Conservation (phyloP, 371 early-diverging fungal genomes). For the Choanephora cucurbitarum region DNA sequence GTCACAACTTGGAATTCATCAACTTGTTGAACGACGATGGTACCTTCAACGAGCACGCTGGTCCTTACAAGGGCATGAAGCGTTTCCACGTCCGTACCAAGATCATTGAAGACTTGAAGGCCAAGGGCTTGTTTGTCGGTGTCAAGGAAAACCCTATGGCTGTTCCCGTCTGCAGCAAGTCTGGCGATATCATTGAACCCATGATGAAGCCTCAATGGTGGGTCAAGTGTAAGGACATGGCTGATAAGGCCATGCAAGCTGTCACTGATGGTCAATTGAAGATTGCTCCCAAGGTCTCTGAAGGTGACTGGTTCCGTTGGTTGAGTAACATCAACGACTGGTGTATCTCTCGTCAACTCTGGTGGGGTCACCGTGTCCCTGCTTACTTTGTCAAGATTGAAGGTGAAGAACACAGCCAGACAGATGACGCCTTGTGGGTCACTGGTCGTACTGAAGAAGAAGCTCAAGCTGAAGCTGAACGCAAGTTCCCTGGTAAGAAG, state of each 20-base stretch:
- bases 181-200: constrained; percentile 98
- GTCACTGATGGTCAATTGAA: constrained; percentile 85
- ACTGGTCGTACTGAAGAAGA: constrained; percentile 83
- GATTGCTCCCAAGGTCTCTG: constrained; percentile 90
- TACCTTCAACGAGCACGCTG: constrained; percentile 88
- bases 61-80: constrained; percentile 86
- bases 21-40: constrained; percentile 97
- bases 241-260: constrained; percentile 84
- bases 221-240: constrained; percentile 94
- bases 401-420: constrained; percentile 59
- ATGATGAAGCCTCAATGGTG: constrained; percentile 99
- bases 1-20: constrained; percentile 92
- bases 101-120: constrained; percentile 87
- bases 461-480: constrained; percentile 75
- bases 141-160: constrained; percentile 92
- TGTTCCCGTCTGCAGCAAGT: constrained; percentile 93
- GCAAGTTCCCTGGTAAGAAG: constrained; percentile 70
- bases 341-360: constrained; percentile 99
- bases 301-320: constrained; percentile 98
- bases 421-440: constrained; percentile 84
- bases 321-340: constrained; percentile 91
- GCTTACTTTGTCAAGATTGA: constrained; percentile 93
- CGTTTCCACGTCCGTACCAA: constrained; percentile 97
- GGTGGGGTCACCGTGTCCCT: constrained; percentile 99
- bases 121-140: constrained; percentile 86